Base-by-base conservation (phyloP, 192 early-diverging fungal species). In the Coemansia erecta region DNA sequence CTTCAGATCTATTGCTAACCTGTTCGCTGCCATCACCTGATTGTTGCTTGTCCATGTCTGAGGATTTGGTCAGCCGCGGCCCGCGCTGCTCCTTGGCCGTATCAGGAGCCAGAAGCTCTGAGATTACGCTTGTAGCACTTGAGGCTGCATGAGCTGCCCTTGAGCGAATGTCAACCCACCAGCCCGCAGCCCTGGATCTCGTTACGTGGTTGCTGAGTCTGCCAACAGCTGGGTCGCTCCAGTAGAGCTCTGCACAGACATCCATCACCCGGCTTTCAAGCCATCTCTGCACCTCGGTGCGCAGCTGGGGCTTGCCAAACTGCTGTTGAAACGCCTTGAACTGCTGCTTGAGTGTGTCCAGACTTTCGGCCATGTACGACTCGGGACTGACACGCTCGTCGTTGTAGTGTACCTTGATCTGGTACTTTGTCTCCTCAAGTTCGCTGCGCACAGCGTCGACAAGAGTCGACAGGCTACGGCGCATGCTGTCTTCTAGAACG, bases 381-480 rank as follows among this genome's bases (percentile, higher is more conserved):
- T 98, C 95, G 40, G 97, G 89, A 18, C 92, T 92, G 57, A 98
- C 91, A 23, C 87, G 83, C 58, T 93, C 89, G 75, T 98, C 97
- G 60, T 97, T 97, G 84, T 97, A 98, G 48, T 94, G 92, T 11
- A 98, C 97, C 75, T 98, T 98, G 82, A 95, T 95, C 81, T 97
- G 93, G 71, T 98, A 98, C 13, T 88, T 85, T 11, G 95, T 86
- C 74, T 98, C 95, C 52, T 97, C 94, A 41, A 98, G 82, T 64
- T 98, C 95, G 61, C 66, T 81, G 60, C 97, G 90, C n/a, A 98
- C 97, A 0, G 91, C 89, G 54, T 94, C 90, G n/a, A 90, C 85
- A 63, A 98, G 90, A 8, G 77, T 82, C 58, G 85, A 85, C 37
- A 98, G 78, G 19, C 85, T 90, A 41, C 83, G 80, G 43, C 87